Evolutionary conservation across 2,329 filamentous ascomycete genomes (phyloP).

Genomic region (Xylariomycetidae sp.): DNA sequence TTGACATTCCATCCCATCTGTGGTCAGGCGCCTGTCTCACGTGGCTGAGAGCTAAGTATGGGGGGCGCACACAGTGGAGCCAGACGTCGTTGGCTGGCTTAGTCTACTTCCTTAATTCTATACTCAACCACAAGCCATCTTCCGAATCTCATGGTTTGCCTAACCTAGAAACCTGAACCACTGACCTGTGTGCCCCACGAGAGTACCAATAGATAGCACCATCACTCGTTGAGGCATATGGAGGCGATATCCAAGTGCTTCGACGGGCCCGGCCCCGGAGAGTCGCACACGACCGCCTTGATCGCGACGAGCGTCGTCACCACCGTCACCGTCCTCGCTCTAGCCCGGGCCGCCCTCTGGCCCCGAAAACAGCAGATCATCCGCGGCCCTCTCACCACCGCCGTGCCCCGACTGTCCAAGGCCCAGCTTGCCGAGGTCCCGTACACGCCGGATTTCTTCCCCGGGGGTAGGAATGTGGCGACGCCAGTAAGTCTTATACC

Average conservation of each 20-base stretch:
- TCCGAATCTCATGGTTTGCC: too few species aligned
- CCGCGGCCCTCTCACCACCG: conserved; percentile 39
- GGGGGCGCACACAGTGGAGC: too few species aligned
- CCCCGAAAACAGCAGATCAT: conserved; percentile 36
- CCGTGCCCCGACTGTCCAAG: conserved; percentile 30
- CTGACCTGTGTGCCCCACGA: too few species aligned
- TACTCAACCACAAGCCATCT: too few species aligned
- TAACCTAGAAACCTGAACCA: too few species aligned
- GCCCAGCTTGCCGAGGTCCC: conserved; percentile 34
- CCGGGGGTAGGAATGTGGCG: conserved; percentile 67
- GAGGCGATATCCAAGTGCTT: conserved; percentile 22
- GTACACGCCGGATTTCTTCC: conserved; percentile 66
- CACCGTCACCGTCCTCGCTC: conserved; percentile 34
- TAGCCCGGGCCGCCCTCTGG: conserved; percentile 33
- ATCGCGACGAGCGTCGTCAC: conserved; percentile 37
- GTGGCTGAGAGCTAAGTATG: too few species aligned
- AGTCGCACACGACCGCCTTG: conserved; percentile 25
- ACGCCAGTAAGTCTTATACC: conserved; percentile 49
- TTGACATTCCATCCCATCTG: too few species aligned
- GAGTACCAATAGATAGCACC: too few species aligned
- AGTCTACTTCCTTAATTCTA: too few species aligned
- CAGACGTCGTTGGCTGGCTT: too few species aligned
- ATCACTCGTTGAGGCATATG: too few species aligned
- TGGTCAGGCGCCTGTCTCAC: too few species aligned
- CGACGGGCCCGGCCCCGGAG: conserved; percentile 16